A percentile compares a stretch with the other conserved stretches of the same genome.
Evolutionary conservation across 139 green algal genomes (phyloP).

Genomic region (Tetradesmus lagerheimii): DNA sequence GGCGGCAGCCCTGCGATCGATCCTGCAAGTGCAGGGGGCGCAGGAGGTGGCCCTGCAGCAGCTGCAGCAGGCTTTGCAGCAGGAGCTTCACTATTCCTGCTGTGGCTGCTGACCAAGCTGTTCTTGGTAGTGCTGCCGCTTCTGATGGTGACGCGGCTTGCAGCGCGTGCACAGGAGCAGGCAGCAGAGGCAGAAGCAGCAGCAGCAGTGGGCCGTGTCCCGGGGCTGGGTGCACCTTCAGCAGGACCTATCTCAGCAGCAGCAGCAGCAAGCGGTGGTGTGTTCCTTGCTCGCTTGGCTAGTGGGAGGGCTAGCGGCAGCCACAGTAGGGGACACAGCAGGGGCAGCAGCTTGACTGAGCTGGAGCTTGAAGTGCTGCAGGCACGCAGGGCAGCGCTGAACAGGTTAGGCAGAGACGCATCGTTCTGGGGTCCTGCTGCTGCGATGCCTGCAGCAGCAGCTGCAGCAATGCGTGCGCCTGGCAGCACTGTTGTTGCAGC

Average conservation of each 20-base stretch:
- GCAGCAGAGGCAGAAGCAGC: background rate
- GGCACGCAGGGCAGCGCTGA: conserved; percentile 3
- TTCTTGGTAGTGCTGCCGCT: conserved; percentile 42
- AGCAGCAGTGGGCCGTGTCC: background rate
- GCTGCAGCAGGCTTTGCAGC: conserved; percentile 24
- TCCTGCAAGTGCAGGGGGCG: background rate
- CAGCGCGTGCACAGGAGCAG: conserved; percentile 24
- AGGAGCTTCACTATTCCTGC: background rate
- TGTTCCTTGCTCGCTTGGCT: background rate
- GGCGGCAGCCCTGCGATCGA: background rate
- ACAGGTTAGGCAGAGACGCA: conserved; percentile 1
- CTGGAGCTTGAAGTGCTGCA: conserved; percentile 21
- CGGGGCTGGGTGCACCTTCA: background rate
- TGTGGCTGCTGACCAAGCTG: conserved; percentile 47
- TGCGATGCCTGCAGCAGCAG: background rate
- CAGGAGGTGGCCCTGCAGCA: background rate
- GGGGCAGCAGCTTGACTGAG: conserved; percentile 2
- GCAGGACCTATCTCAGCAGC: background rate
- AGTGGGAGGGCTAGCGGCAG: background rate
- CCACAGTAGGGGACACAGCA: background rate
- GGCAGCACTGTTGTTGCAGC: background rate
- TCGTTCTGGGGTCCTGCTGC: background rate
- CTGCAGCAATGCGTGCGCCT: background rate
- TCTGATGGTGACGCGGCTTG: conserved; percentile 41
- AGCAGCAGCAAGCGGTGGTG: conserved; percentile 1